Conservation (phyloP, 768 basidiomycete species). For the Boletus patriciae region DNA sequence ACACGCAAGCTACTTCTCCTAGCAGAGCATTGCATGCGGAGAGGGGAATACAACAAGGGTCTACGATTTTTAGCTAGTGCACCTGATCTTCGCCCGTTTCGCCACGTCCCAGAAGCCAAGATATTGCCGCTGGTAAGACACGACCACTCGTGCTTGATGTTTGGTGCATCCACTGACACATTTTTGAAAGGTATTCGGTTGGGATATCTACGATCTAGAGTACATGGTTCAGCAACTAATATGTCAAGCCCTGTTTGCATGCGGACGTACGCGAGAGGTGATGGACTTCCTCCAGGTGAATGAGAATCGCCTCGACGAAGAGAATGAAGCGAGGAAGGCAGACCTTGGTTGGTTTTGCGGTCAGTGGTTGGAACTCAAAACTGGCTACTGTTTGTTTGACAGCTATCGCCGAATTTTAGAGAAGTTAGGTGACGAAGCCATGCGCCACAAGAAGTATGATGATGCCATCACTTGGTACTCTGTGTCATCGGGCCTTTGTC, state of each 20-base stretch:
- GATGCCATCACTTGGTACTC: slow-evolving; percentile 16
- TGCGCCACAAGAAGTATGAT: not conserved
- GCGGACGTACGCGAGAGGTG: not conserved
- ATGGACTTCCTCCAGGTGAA: not conserved
- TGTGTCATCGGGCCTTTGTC: slow-evolving; percentile 2
- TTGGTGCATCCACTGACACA: not conserved
- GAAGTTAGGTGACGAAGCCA: slow-evolving; percentile 11
- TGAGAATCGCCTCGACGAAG: slow-evolving; percentile 3
- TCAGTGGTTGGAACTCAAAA: not conserved
- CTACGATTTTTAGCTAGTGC: not conserved
- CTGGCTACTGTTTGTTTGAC: not conserved
- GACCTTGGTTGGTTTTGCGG: slow-evolving; percentile 13
- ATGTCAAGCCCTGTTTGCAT: slow-evolving; percentile 8
- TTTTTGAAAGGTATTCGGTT: slow-evolving; percentile 14
- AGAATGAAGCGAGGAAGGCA: not conserved
- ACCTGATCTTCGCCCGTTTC: slow-evolving; percentile 1
- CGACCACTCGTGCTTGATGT: not conserved
- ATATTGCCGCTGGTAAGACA: slow-evolving; percentile 5
- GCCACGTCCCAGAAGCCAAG: not conserved
- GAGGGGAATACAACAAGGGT: not conserved
- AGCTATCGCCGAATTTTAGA: not conserved
- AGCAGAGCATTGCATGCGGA: not conserved
- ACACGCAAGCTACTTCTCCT: not conserved
- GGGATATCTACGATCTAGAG: slow-evolving; percentile 2
- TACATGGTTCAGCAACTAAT: slow-evolving; percentile 7